phyloP scores from a whole-genome alignment of 805 yeast genomes.

The Metschnikowia noctiluminum region DNA sequence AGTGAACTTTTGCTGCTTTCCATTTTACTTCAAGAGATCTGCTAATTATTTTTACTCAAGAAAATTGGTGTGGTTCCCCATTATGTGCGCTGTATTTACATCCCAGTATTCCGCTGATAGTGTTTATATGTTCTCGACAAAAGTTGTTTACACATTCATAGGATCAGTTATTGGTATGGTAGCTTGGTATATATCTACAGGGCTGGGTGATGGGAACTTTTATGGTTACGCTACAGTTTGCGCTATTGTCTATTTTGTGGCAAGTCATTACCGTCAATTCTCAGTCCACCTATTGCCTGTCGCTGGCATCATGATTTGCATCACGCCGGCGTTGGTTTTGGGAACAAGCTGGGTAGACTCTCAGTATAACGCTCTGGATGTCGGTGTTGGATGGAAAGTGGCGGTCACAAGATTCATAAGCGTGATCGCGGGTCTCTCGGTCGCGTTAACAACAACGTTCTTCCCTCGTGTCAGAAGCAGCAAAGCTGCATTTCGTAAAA shows the following conservation, averaged over 20 bases:
- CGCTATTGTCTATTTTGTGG: slow-evolving; percentile 22
- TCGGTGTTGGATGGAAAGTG: slow-evolving; percentile 28
- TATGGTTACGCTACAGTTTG: slow-evolving; percentile 32
- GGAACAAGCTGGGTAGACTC: slow-evolving; percentile 35
- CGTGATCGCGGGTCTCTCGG: slow-evolving; percentile 27
- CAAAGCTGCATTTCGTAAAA: slow-evolving; percentile 24
- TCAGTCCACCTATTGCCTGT: slow-evolving; percentile 25
- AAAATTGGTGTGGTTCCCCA: slow-evolving; percentile 30
- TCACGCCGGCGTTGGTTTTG: slow-evolving; percentile 28
- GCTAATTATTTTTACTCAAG: slow-evolving; percentile 27
- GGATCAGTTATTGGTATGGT: slow-evolving; percentile 31
- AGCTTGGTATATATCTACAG: slow-evolving; percentile 35
- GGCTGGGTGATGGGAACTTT: slow-evolving; percentile 29
- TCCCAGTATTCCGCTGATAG: slow-evolving; percentile 31
- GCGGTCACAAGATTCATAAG: slow-evolving; percentile 28
- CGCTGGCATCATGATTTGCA: slow-evolving; percentile 26
- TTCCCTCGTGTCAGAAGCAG: slow-evolving; percentile 30
- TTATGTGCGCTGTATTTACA: slow-evolving; percentile 30
- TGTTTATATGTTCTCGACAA: slow-evolving; percentile 23
- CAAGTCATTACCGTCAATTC: slow-evolving; percentile 29
- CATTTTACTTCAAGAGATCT: slow-evolving; percentile 26
- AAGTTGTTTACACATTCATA: slow-evolving; percentile 25
- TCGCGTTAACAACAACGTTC: slow-evolving; percentile 30
- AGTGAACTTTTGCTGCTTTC: slow-evolving; percentile 22
- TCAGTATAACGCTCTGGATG: slow-evolving; percentile 18